phyloP scores from a whole-genome alignment of 164 flowering plant genomes.

The Sedum album region DNA sequence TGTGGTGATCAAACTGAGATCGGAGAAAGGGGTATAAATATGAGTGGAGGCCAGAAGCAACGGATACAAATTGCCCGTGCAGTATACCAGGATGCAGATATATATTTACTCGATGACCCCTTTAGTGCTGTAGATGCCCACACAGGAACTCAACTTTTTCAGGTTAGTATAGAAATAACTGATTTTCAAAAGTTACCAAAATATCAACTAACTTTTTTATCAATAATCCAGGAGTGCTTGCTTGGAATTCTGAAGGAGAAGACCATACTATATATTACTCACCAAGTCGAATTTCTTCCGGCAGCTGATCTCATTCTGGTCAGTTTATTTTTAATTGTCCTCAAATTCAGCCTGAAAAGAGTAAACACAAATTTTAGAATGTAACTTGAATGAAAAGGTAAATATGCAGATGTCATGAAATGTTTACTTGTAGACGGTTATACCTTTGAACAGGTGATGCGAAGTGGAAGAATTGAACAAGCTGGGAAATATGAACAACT shows the following conservation, averaged over 20 bases:
- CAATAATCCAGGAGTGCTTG: conserved; percentile 59
- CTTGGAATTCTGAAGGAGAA: conserved; percentile 81
- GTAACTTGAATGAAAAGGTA: too few species aligned
- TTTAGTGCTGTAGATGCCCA: conserved; percentile 99
- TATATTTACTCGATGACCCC: conserved; percentile 92
- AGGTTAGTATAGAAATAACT: conserved; percentile 27
- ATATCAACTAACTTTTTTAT: not conserved
- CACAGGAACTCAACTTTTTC: conserved; percentile 85
- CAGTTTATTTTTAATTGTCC: conserved; percentile 10
- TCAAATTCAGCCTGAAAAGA: not conserved
- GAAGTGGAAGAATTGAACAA: conserved; percentile 76
- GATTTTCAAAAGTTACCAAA: not conserved
- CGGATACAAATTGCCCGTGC: conserved; percentile 97
- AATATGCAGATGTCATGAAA: not conserved
- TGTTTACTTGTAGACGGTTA: not conserved
- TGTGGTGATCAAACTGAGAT: conserved; percentile 83
- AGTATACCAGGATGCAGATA: conserved; percentile 89
- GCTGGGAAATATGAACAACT: conserved; percentile 80
- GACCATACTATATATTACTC: conserved; percentile 82
- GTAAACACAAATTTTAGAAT: too few species aligned
- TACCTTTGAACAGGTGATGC: conserved; percentile 65
- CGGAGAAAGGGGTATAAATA: conserved; percentile 95
- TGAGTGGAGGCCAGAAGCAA: conserved; percentile 99
- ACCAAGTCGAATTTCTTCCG: conserved; percentile 98
- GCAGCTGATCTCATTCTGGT: conserved; percentile 96